Evolutionary conservation across 768 basidiomycete species (phyloP).

Genomic region (Podaxis carcinomalis): DNA sequence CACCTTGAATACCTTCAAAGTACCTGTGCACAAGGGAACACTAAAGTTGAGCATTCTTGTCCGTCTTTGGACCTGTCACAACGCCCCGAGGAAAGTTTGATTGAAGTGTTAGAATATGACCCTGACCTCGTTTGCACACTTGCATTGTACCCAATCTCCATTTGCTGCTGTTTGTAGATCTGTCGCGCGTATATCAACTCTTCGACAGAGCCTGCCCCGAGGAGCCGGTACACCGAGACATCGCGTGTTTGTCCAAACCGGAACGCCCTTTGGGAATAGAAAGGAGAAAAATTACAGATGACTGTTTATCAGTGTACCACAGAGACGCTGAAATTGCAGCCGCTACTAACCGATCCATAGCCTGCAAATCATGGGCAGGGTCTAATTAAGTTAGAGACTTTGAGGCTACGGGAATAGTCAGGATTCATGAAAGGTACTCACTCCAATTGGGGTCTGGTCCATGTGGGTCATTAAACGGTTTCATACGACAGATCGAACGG

Average conservation of each 20-base stretch:
- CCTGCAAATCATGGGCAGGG: constrained; percentile 92
- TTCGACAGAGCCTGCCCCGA: constrained; percentile 85
- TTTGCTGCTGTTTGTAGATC: constrained; percentile 91
- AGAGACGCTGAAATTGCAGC: not conserved
- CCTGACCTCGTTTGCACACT: constrained; percentile 74
- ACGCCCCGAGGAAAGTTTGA: not conserved
- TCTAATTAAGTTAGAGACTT: constrained; percentile 39
- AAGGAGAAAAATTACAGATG: not conserved
- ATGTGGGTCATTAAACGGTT: constrained; percentile 8
- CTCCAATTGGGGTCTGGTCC: constrained; percentile 89
- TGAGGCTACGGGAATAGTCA: not conserved
- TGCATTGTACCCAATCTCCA: constrained; percentile 85
- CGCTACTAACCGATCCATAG: constrained; percentile 62
- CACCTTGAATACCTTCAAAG: constrained; percentile 81
- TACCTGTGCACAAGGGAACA: constrained; percentile 41
- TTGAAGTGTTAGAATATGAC: not conserved
- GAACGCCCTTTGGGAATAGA: constrained; percentile 47
- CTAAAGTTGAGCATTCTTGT: not conserved
- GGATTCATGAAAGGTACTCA: constrained; percentile 34
- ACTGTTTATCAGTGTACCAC: not conserved
- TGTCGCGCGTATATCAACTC: constrained; percentile 87
- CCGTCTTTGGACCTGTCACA: not conserved
- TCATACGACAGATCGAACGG: constrained; percentile 2
- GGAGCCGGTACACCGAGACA: constrained; percentile 76
- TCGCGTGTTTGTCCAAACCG: constrained; percentile 85